Base-by-base conservation (phyloP, 2,329 filamentous ascomycete genomes). In the Calonectria fujianensis region DNA sequence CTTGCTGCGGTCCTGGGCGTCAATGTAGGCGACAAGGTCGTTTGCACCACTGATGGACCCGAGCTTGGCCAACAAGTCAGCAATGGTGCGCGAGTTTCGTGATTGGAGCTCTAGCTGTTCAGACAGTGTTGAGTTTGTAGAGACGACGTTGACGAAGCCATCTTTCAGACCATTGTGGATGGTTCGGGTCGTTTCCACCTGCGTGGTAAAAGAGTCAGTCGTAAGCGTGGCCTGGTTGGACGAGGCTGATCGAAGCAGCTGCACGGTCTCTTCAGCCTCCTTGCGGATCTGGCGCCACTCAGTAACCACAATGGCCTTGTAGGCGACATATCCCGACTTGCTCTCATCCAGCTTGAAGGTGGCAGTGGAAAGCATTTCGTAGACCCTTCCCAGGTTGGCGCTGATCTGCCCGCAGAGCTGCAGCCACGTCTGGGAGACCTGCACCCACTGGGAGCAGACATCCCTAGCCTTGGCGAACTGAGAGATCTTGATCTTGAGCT, bases 301-400 rank as follows among this genome's bases (percentile, higher is more conserved):
- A 1, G 61, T 65, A 31, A 65, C 11, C 20, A 65, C 18, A n/a
- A 65, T n/a, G 39, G 61, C 29, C 61, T 65, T 65, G 61, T 65
- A 65, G 2, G 18, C 11, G 8, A 63, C 61, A 6, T 50, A 18
- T 4, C 61, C 61, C 11, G 39, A 18, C 6, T 45, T 48, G 9
- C 29, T 65, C 24, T 65, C 61, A 11, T 65, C 39, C 29, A 65
- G 27, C 27, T 65, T 50, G 27, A 65, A 65, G 45, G 20, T 9
- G 3, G 61, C 39, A 11, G 27, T 14, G 9, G 37, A 45, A 5
- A 65, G 41, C 29, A 35, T 50, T 16, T 65, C 41, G 61, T 48
- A 31, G 27, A 65, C 41, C 39, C 29, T 32, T 2, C 27, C 29
- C 9, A 65, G 61, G n/a, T 65, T 65, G 20, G 27, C 39, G 31